phyloP scores from a whole-genome alignment of 345 rosid species.

The Eucalyptus pauciflora region DNA sequence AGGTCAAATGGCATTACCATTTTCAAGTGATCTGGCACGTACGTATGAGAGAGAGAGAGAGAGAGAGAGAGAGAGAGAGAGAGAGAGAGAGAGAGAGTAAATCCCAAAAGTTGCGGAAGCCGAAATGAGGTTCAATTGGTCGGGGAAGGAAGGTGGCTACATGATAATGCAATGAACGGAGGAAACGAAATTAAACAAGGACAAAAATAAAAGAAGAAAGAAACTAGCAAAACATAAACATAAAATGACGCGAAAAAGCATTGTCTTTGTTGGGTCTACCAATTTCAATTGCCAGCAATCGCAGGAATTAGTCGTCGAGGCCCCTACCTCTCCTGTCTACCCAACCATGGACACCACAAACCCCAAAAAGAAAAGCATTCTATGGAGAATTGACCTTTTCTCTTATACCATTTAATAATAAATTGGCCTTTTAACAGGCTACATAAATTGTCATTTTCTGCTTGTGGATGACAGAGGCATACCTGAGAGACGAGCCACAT shows the following conservation, averaged over 20 bases:
- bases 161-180: neutral
- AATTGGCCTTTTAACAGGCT: neutral
- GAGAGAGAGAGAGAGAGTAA: neutral
- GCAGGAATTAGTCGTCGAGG: neutral
- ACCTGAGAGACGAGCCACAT: neutral
- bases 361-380: neutral
- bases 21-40: neutral
- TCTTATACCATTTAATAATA: neutral
- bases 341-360: neutral
- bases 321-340: neutral
- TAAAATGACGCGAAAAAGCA: neutral
- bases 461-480: neutral
- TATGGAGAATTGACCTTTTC: neutral
- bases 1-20: neutral
- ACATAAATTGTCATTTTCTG: neutral
- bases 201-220: neutral
- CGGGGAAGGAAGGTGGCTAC: neutral
- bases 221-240: neutral
- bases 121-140: neutral
- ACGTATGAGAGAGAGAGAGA: neutral
- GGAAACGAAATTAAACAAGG: neutral
- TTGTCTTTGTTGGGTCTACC: neutral
- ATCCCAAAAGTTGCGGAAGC: neutral
- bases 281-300: neutral
- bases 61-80: neutral